Percentiles rank a stretch among this genome's conserved stretches.
These are phyloP conservation scores for Boletus austroedulis DNA, from an alignment of 1,284 basidiomycete species.

Conservation along the genomic window DNA sequence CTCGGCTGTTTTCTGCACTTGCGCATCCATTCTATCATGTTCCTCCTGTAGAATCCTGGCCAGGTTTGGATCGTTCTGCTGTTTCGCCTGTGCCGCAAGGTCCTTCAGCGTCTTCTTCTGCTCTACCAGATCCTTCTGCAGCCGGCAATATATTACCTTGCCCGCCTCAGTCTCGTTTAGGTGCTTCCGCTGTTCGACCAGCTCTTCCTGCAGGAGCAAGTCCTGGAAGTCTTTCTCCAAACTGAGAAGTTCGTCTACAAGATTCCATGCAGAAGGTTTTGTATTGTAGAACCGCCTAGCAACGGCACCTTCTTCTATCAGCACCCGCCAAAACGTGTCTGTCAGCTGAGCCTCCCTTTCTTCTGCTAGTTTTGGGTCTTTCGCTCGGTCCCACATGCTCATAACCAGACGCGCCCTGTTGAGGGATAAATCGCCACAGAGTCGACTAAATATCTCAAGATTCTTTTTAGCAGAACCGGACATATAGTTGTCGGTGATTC, in stretches of 20 bases:
- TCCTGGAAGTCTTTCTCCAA: background rate
- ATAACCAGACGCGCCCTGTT: slow-evolving; percentile 41
- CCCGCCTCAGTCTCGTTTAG: slow-evolving; percentile 25
- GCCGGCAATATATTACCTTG: slow-evolving; percentile 16
- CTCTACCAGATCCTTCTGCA: slow-evolving; percentile 16
- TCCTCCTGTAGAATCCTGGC: slow-evolving; percentile 1
- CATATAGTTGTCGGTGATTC: slow-evolving; percentile 48
- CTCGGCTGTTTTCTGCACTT: slow-evolving; percentile 16
- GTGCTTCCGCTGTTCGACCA: slow-evolving; percentile 13
- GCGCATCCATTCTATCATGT: background rate
- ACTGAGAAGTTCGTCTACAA: slow-evolving; percentile 5
- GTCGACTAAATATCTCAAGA: slow-evolving; percentile 43
- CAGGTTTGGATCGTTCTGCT: slow-evolving; percentile 7
- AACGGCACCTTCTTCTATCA: slow-evolving; percentile 36
- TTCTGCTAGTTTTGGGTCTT: slow-evolving; percentile 5
- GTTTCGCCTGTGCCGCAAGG: slow-evolving; percentile 9
- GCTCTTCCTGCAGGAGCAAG: slow-evolving; percentile 25
- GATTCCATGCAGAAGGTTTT: background rate
- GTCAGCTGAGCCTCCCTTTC: slow-evolving; percentile 25
- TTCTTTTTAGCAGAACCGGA: slow-evolving; percentile 44
- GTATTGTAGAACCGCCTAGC: slow-evolving; percentile 12
- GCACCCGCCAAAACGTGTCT: slow-evolving; percentile 26
- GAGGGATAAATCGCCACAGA: slow-evolving; percentile 15
- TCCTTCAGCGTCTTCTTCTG: slow-evolving; percentile 11
- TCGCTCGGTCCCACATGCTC: slow-evolving; percentile 31